These are phyloP conservation scores for Ophiostoma australiae DNA, from an alignment of 2,329 filamentous ascomycete genomes.

Conservation along the genomic window DNA sequence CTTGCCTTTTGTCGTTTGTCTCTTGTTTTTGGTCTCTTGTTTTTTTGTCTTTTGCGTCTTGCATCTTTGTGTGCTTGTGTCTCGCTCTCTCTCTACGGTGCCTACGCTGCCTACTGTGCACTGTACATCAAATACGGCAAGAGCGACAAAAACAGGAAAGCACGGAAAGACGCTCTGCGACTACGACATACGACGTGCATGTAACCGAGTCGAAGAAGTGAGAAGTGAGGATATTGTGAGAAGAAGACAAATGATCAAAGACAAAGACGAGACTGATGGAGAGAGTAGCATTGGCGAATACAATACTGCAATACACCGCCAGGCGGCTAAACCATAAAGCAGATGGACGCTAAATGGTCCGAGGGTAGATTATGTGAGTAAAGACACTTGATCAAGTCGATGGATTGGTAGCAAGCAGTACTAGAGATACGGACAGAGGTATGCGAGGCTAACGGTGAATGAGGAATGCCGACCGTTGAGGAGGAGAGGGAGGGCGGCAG, in stretches of 20 bases:
- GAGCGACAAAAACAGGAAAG: background rate
- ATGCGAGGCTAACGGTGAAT: background rate
- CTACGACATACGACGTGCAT: background rate
- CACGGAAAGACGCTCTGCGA: background rate
- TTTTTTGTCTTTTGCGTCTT: background rate
- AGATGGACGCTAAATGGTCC: background rate
- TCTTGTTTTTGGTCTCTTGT: background rate
- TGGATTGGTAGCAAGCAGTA: background rate
- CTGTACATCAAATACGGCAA: background rate
- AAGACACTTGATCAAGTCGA: background rate
- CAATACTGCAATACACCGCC: constrained; percentile 12
- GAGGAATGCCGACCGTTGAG: constrained; percentile 13
- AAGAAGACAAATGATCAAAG: background rate
- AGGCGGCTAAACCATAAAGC: constrained; percentile 10
- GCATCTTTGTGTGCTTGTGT: too few relatives aligned
- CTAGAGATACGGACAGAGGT: background rate
- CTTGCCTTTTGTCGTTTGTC: too few relatives aligned
- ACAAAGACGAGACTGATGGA: background rate
- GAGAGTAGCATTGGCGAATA: background rate
- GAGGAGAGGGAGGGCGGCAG: background rate
- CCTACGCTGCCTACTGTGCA: too few relatives aligned
- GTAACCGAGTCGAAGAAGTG: background rate
- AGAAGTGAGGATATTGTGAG: background rate
- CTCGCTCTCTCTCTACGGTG: too few relatives aligned
- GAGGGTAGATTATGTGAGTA: constrained; percentile 3